A percentile compares a stretch with the other conserved stretches of the same genome.
These are phyloP conservation scores for Sordariomycetes sp. DNA, from an alignment of 2,329 filamentous ascomycete genomes.

Conservation along the genomic window DNA sequence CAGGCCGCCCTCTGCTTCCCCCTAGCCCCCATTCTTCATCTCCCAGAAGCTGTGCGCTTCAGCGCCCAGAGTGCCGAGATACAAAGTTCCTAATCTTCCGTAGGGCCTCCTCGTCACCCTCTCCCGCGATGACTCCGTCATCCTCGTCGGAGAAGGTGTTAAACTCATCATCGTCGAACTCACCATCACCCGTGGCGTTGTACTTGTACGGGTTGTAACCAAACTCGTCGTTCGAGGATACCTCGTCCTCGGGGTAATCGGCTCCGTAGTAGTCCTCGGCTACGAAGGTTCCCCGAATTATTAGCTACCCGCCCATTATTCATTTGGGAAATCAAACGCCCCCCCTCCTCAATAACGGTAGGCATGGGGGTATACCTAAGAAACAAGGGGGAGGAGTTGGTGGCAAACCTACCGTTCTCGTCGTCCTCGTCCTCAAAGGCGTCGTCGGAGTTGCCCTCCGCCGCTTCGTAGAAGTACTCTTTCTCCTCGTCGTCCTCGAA, in stretches of 20 bases:
- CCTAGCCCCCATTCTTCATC: background rate
- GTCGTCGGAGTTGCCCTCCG: constrained; percentile 52
- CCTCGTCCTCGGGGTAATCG: constrained; percentile 73
- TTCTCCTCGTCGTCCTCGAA: constrained; percentile 48
- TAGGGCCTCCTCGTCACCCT: constrained; percentile 19
- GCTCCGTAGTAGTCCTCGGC: constrained; percentile 71
- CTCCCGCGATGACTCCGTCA: constrained; percentile 25
- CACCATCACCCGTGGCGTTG: constrained; percentile 28
- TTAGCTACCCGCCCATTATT: background rate
- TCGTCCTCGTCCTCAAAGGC: constrained; percentile 44
- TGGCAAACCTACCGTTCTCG: constrained; percentile 43
- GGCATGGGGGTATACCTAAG: background rate
- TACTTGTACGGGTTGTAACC: constrained; percentile 31
- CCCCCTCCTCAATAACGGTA: constrained; percentile 1
- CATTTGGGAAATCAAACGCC: background rate
- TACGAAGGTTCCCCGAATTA: constrained; percentile 14
- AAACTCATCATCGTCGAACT: constrained; percentile 42
- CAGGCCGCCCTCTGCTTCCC: background rate
- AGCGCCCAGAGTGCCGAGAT: constrained; percentile 5
- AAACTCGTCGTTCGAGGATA: constrained; percentile 35
- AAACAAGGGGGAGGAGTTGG: background rate
- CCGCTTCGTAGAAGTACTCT: constrained; percentile 48
- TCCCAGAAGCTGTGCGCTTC: no score
- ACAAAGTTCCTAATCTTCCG: constrained; percentile 13
- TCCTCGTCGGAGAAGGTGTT: constrained; percentile 24